Base-by-base conservation (phyloP, 495 filamentous ascomycete genomes). In the Beverwykella pulmonaria region DNA sequence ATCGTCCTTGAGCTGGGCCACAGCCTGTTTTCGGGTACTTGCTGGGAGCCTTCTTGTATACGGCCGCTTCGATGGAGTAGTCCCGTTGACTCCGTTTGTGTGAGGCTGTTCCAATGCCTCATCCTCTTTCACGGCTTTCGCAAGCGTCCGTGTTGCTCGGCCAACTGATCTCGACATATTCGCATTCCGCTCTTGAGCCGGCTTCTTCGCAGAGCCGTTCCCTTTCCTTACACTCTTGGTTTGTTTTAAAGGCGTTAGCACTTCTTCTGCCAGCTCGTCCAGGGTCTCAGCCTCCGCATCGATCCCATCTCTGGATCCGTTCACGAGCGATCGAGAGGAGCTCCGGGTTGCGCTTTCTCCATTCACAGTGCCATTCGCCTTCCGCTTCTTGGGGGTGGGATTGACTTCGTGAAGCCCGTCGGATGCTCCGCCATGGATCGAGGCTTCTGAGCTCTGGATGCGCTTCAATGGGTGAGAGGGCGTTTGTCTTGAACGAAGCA, bases 191-290 rank as follows among this genome's bases (percentile, higher is more conserved):
- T 2, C 6, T 29, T 4, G 23, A 9, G 19, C 8, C 52, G 19
- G 15, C 20, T 57, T 58, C 46, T 34, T 59, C 55, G 53, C 34
- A 46, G 26, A 41, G 26, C 29, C 34, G 1, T 53, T 58, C 12
- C 20, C 32, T 22, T 39, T 23, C 8, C 27, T 53, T 9, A 14
- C 32, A 23, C 0, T 12, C 1, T 15, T 52, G 3, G n/a, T 34
- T 20, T 62, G 67, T 22, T 30, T 65, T 4, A 56, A 41, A 41
- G 68, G 68, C 6, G 68, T 70, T 1, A 52, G 5, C 10, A 19
- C 22, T 32, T 52, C 58, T 23, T n/a, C 53, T 5, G 49, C 69
- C 22, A 71, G 50, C 34, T 71, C 69, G 44, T 67, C 69, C 54
- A 58, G 52, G 2, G 32, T 52, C 9, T 63, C 63, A 14, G 22